Percentiles rank a stretch among this genome's conserved stretches.
These are phyloP conservation scores for Schizopora paradoxa DNA, from an alignment of 1,284 basidiomycete species.

Conservation along the genomic window DNA sequence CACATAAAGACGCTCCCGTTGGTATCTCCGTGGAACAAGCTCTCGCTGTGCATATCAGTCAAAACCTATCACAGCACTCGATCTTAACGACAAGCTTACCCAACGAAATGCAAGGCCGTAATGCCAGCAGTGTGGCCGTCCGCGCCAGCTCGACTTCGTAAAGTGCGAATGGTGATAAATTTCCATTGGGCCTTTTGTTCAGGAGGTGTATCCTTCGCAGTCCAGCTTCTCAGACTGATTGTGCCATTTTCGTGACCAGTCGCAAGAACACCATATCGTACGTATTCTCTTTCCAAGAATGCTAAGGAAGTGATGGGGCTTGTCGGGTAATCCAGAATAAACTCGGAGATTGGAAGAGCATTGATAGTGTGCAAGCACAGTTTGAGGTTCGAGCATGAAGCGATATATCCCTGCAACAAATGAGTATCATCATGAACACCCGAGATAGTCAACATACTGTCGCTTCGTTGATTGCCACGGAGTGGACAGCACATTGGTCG, in stretches of 20 bases:
- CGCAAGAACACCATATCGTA: conserved; percentile 61
- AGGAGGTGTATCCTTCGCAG: conserved; percentile 57
- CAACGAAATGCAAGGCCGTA: conserved; percentile 64
- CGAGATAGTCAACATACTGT: conserved; percentile 48
- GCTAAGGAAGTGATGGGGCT: conserved; percentile 55
- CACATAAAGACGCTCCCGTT: conserved; percentile 59
- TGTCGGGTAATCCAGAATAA: conserved; percentile 33
- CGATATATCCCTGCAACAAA: conserved; percentile 65
- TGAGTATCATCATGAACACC: conserved; percentile 11
- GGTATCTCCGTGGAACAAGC: conserved; percentile 60
- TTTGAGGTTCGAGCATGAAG: conserved; percentile 66
- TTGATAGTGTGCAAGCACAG: conserved; percentile 82
- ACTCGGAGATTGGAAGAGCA: conserved; percentile 60
- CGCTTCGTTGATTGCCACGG: conserved; percentile 79
- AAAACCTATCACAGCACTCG: neutral
- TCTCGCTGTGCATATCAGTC: conserved; percentile 40
- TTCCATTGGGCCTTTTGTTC: conserved; percentile 65
- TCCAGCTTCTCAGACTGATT: conserved; percentile 70
- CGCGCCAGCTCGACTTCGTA: conserved; percentile 44
- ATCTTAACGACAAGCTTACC: conserved; percentile 39
- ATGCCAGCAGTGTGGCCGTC: conserved; percentile 38
- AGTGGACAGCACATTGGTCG: conserved; percentile 47
- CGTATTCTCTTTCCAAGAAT: conserved; percentile 80
- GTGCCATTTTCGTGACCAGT: conserved; percentile 63
- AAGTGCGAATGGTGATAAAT: conserved; percentile 58